Evolutionary conservation across 441 rosid species (phyloP).

Genomic region (Capsella rubella): DNA sequence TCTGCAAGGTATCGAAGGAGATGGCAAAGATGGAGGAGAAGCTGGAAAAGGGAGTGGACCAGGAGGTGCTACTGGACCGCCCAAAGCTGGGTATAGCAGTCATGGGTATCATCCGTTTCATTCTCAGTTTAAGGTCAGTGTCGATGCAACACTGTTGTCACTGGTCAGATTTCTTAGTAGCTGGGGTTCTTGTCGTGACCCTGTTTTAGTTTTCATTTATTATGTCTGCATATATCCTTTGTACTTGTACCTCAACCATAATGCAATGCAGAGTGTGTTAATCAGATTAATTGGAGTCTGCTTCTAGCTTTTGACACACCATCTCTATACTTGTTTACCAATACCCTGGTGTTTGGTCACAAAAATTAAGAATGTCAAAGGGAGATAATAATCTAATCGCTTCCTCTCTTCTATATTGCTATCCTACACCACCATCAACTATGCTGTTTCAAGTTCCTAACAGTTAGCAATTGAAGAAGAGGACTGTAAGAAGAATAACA

Average conservation of each 20-base stretch:
- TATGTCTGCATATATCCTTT: constrained; percentile 39
- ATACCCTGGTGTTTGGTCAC: constrained; percentile 24
- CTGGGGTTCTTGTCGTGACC: constrained; percentile 45
- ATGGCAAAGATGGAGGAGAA: constrained; percentile 67
- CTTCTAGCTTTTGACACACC: constrained; percentile 31
- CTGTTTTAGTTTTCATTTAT: constrained; percentile 36
- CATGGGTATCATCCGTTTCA: constrained; percentile 95
- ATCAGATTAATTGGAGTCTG: constrained; percentile 28
- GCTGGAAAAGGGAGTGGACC: constrained; percentile 57
- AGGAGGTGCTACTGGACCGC: constrained; percentile 51
- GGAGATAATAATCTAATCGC: constrained; percentile 20
- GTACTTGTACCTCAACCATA: constrained; percentile 50
- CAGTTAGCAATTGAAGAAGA: constrained; percentile 26
- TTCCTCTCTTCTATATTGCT: constrained; percentile 25
- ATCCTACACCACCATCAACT: constrained; percentile 9
- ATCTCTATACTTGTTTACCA: constrained; percentile 11
- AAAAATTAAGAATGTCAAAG: constrained; percentile 31
- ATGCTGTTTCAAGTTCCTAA: not conserved
- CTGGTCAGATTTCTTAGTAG: constrained; percentile 49
- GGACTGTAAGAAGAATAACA: constrained; percentile 20
- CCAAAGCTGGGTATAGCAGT: constrained; percentile 81
- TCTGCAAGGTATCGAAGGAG: constrained; percentile 55
- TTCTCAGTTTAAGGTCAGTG: constrained; percentile 99
- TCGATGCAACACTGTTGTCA: constrained; percentile 51
- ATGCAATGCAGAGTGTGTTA: constrained; percentile 40